Conservation (phyloP, 2,329 filamentous ascomycete genomes). For the Pseudogymnoascus sp. region DNA sequence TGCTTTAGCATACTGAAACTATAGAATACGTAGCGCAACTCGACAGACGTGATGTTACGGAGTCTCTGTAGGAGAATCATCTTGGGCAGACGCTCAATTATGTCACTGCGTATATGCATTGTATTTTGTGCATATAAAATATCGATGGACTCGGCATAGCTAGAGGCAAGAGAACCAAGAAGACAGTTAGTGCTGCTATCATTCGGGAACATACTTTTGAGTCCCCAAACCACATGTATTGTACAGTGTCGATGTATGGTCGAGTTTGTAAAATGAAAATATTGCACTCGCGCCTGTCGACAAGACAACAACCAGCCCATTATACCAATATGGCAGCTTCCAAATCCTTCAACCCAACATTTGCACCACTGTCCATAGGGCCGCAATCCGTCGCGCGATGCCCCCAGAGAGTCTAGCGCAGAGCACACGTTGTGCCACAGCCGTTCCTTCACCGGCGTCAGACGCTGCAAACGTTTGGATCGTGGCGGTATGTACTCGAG, state of each 20-base stretch:
- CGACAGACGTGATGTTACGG: neutral
- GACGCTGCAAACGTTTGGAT: neutral
- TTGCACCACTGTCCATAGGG: neutral
- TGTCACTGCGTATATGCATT: neutral
- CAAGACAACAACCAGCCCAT: neutral
- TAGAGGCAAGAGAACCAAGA: neutral
- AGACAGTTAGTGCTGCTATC: neutral
- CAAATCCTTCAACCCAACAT: neutral
- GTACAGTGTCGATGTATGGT: neutral
- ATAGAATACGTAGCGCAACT: neutral
- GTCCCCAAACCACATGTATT: neutral
- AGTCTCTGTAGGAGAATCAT: neutral
- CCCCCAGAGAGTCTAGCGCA: neutral
- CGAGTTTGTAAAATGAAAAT: neutral
- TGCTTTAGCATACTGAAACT: neutral
- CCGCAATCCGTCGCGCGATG: neutral
- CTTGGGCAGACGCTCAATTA: neutral
- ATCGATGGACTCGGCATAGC: neutral
- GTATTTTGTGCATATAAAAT: neutral
- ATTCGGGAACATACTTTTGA: neutral
- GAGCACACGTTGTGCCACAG: neutral
- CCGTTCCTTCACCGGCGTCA: neutral
- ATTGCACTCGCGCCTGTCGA: neutral
- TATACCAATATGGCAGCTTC: neutral
- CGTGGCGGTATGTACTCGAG: neutral